Base-by-base conservation (phyloP, 2,329 filamentous ascomycete genomes). In the Aspergillus fumigatiaffinis region DNA sequence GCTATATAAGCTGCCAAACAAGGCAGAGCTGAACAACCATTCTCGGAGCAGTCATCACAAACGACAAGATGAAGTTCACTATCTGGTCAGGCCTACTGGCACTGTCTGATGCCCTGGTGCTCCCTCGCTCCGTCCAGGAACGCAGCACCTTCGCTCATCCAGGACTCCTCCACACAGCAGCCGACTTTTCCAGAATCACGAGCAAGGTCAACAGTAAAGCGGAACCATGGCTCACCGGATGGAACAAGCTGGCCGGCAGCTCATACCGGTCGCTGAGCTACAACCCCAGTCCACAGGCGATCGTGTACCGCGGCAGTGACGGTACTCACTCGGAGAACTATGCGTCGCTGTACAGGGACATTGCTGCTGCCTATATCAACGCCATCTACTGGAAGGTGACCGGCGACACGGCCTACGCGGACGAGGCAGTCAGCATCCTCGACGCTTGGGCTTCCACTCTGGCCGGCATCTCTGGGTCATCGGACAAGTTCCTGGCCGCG, bases 321-420 rank as follows among this genome's bases (percentile, higher is more conserved):
- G 59, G 64, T 2, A 56, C 54, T 4, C 57, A 68, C 48, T 6
- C 65, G 4, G 59, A 77, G 58, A 77, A 77, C 59, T 76, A 76
- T 50, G 26, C 54, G 6, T 53, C 32, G 10, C 60, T 76, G 1
- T 77, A 68, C 56, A 63, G 66, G 3, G 74, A 77, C 53, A 64
- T 70, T 8, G 66, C 71, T 1, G 72, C 73, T 2, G 74, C 75
- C 1, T 79, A 79, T 56, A 63, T 66, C 10, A 69, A 74, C 28
- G 75, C 75, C 5, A 56, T 80, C 1, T 68, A 71, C 23, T 80
- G 76, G 77, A 73, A 71, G 57, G 61, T 80, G 48, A 70, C 73
- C 0, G 73, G 71, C 4, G 63, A 77, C 46, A 66, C 64, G 1
- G 62, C 65, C 1, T 76, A 73, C 55, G 78, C 74, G 0, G 69